These are phyloP conservation scores for Leptomonas pyrrhocoris DNA, from an alignment of 208 protist genomes.

Conservation along the genomic window DNA sequence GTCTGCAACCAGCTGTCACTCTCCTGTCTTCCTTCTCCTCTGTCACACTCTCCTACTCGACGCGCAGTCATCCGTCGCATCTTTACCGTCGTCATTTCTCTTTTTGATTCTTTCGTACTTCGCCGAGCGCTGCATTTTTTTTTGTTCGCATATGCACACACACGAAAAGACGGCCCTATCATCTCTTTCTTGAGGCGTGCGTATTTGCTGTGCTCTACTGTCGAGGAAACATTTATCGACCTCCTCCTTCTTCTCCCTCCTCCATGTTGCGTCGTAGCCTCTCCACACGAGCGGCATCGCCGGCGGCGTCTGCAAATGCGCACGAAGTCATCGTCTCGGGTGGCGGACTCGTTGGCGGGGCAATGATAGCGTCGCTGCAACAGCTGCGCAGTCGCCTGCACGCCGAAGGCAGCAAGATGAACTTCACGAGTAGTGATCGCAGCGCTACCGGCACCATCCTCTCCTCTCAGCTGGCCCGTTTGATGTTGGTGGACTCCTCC, in stretches of 20 bases:
- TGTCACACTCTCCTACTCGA: background rate
- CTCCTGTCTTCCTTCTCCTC: background rate
- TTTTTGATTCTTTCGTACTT: background rate
- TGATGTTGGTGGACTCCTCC: slow-evolving; percentile 68
- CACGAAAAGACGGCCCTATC: too few relatives aligned
- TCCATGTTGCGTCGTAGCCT: slow-evolving; percentile 22
- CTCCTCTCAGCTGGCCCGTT: slow-evolving; percentile 42
- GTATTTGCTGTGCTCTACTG: too few relatives aligned
- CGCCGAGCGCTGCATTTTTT: background rate
- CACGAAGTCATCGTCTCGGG: slow-evolving; percentile 79
- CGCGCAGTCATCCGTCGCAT: background rate
- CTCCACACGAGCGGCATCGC: background rate
- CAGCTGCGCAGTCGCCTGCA: slow-evolving; percentile 59
- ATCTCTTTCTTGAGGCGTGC: too few relatives aligned
- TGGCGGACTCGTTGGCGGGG: slow-evolving; percentile 76
- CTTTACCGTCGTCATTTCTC: background rate
- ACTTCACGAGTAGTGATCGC: background rate
- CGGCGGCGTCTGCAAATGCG: background rate
- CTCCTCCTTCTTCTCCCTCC: background rate
- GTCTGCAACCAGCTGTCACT: too few relatives aligned
- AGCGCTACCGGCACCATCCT: background rate
- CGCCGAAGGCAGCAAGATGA: background rate
- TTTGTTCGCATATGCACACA: background rate
- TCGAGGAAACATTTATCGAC: background rate
- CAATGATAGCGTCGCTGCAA: slow-evolving; percentile 76